Evolutionary conservation across 1,284 basidiomycete genomes (phyloP), one percentile per base, ranked within the genome.

Genomic region (Ceratobasidium papillatum): DNA sequence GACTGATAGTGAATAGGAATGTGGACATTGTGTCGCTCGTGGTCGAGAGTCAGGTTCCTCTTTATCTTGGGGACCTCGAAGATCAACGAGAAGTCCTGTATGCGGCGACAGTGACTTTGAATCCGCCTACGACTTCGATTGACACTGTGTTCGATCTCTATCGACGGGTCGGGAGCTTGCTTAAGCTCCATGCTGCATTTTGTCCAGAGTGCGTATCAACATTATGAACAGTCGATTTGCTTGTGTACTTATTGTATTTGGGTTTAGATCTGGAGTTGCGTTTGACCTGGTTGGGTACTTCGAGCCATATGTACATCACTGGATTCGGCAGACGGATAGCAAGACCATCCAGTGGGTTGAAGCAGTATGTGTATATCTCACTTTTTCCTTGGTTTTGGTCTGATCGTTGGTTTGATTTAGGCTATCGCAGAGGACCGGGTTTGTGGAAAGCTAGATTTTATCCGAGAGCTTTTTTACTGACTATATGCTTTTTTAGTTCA

Each of bases 301-400:
- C 80, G 92, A 94, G 81, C 90, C 93, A 1, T 95, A 95, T 81
- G 93, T 99, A 11, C 87, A 90, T 3, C 90, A 93, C 77, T 99
- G 97, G 97, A 84, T 99, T 8, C 80, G 89, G n/a, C 91, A 92
- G 76, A 98, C 95, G 0, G 94, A 97, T 78, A 88, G 86, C 75
- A 98, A 95, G 84, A 99, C 97, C 4, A 87, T 88, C 54, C 92
- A 96, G 78, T 99, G 98, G 98, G 96, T 98, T 2, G 89, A 96
- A 81, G 91, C 92, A 76, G 94, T 94, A 77, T 81, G 92, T 86
- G 49, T 41, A 32, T 14, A n/a, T 52, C n/a, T 41, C 30, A 25
- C 12, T 36, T 64, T 19, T 27, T 47, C 59, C 41, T 32, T 45
- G 3, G 30, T 9, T 30, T 66, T 47, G 11, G 19, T 19, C 41